Base-by-base conservation (phyloP, 257 asterid genomes). In the Ocimum tenuiflorum region DNA sequence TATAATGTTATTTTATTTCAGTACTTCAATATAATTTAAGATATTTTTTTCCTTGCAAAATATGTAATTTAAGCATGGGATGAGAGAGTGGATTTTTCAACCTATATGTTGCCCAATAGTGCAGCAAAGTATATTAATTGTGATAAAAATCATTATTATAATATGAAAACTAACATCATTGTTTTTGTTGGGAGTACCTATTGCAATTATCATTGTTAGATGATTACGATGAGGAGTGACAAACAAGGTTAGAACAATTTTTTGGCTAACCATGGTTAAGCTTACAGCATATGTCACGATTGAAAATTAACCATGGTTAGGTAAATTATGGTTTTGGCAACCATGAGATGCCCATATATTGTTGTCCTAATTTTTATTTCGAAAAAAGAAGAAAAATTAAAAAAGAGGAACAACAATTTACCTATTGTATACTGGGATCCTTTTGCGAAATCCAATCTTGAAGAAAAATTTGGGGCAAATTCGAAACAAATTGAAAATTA, bases 211-310 rank as follows among this genome's bases (percentile, higher is more conserved):
- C 14, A 69, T 48, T 46, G 24, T 47, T 45, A 27, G 47, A 36
- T 54, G 36, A 45, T 42, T 42, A 18, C 31, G n/a, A 45, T n/a
- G 20, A 38, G 41, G 56, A 59, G 39, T 22, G 38, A 24, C 6
- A 42, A 42, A 57, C 61, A 31, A 46, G 35, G 55, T 22, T 35
- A 51, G 1, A 31, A 29, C 42, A 43, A 31, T 75, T 8, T 59
- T 43, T 42, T 19, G 43, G 24, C 33, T 67, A 67, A 71, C 81
- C 68, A 71, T 62, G 29, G 77, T 76, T 76, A 71, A 75, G 23
- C 0, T 54, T 9, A 71, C 51, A 45, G 22, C 49, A 23, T 17
- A 65, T 19, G 12, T 14, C 48, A 31, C 46, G 66, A 69, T 68
- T 63, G 38, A 27, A 8, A 35, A 6, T n/a, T 65, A 75, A 70